These are phyloP conservation scores for Acidomyces sp. DNA, from an alignment of 495 filamentous ascomycete genomes.

Conservation along the genomic window DNA sequence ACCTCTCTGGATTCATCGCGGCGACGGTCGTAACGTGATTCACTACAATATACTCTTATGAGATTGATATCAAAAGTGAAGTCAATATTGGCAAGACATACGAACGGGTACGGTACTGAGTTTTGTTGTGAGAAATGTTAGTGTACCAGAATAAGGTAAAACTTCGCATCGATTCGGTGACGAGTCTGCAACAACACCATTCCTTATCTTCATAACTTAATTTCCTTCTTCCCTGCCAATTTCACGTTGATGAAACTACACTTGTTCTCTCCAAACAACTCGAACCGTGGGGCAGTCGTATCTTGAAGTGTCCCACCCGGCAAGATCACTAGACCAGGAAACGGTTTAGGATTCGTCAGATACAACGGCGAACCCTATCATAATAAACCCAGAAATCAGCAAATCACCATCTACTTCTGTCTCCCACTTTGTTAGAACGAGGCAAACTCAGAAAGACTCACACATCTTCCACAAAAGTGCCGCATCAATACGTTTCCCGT, in stretches of 20 bases:
- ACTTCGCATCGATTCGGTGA: too few species aligned
- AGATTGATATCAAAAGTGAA: too few species aligned
- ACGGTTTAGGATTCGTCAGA: slow-evolving; percentile 1
- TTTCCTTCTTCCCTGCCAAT: slow-evolving; percentile 2
- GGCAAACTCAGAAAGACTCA: not conserved
- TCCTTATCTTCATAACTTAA: too few species aligned
- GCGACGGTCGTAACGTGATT: too few species aligned
- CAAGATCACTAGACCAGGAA: slow-evolving; percentile 3
- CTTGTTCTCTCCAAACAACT: slow-evolving; percentile 14
- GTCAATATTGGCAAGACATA: too few species aligned
- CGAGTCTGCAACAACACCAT: too few species aligned
- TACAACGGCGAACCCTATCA: not conserved
- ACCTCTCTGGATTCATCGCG: too few species aligned
- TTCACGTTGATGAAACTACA: slow-evolving; percentile 5
- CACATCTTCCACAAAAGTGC: slow-evolving; percentile 11
- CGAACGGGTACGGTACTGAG: too few species aligned
- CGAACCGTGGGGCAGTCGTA: slow-evolving; percentile 1
- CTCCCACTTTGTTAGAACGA: not conserved
- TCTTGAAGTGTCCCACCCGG: slow-evolving; percentile 5
- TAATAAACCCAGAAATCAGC: not conserved
- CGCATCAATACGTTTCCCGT: slow-evolving; percentile 7
- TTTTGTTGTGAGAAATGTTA: too few species aligned
- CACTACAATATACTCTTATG: too few species aligned
- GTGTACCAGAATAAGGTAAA: too few species aligned
- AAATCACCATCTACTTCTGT: too few species aligned